Conservation (phyloP, 208 protist genomes). For the Trypanosoma rangeli region DNA sequence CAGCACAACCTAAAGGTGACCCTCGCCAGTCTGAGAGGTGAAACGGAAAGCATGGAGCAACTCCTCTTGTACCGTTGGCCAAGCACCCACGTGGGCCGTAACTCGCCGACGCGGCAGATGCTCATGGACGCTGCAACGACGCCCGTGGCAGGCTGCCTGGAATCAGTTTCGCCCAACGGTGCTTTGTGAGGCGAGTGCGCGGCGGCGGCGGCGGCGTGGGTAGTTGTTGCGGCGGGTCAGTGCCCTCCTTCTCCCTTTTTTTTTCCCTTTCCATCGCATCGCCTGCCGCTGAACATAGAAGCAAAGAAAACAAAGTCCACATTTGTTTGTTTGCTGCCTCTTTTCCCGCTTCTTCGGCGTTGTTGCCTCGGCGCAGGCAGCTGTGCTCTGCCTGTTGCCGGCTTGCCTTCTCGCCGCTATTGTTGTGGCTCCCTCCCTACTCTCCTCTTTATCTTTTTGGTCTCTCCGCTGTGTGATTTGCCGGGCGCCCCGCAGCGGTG, state of each 20-base stretch:
- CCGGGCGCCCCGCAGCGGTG: too few relatives aligned
- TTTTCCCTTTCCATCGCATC: background rate
- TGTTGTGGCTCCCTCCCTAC: too few relatives aligned
- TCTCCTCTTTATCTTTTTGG: too few relatives aligned
- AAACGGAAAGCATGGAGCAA: constrained; percentile 28
- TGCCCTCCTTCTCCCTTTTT: background rate
- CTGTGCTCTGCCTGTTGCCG: too few relatives aligned
- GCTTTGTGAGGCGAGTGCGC: background rate
- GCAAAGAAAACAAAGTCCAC: background rate
- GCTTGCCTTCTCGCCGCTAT: too few relatives aligned
- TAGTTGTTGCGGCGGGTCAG: background rate
- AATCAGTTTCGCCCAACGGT: background rate
- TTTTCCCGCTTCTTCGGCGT: constrained; percentile 3
- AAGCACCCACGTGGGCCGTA: background rate
- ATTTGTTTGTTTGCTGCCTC: constrained; percentile 1
- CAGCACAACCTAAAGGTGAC: constrained; percentile 51
- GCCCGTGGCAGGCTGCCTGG: background rate
- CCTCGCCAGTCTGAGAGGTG: constrained; percentile 34
- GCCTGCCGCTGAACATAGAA: too few relatives aligned
- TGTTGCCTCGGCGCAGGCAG: too few relatives aligned
- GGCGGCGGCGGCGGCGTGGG: background rate
- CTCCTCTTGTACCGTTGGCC: constrained; percentile 10
- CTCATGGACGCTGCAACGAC: background rate
- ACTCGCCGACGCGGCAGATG: background rate
- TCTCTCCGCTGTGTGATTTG: too few relatives aligned